Evolutionary conservation across 305 asterid genomes (phyloP).

Genomic region (Striga hermonthica): DNA sequence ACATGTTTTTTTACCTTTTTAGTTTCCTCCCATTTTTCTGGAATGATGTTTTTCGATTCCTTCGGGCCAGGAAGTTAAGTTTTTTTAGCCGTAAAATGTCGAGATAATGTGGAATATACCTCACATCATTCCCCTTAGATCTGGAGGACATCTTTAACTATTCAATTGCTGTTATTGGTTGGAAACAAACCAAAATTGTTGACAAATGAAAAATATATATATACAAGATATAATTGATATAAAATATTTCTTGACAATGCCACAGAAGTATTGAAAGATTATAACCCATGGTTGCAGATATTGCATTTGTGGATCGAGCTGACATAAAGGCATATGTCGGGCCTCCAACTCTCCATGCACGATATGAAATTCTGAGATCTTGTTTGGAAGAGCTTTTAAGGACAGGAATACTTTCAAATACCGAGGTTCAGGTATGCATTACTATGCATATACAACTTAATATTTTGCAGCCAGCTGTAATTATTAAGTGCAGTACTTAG

Average conservation of each 20-base stretch:
- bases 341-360: slow-evolving; percentile 94
- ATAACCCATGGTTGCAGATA: slow-evolving; percentile 49
- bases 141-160: background rate
- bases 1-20: background rate
- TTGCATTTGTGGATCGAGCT: slow-evolving; percentile 97
- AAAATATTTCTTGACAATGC: background rate
- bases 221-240: background rate
- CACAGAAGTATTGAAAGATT: background rate
- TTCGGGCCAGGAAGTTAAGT: background rate
- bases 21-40: background rate
- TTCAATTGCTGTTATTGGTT: too few relatives aligned
- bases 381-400: slow-evolving; percentile 80
- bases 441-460: slow-evolving; percentile 10
- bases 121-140: background rate
- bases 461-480: slow-evolving; percentile 17
- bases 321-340: slow-evolving; percentile 97
- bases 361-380: slow-evolving; percentile 87
- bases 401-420: slow-evolving; percentile 63
- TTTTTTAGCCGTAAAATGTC: too few relatives aligned
- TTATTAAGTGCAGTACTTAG: background rate
- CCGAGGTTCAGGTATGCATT: slow-evolving; percentile 48
- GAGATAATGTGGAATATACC: background rate
- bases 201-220: background rate
- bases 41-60: slow-evolving; percentile 6
- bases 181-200: too few relatives aligned